These are phyloP conservation scores for Buxus sempervirens DNA, from an alignment of 164 flowering plant genomes.

Conservation along the genomic window DNA sequence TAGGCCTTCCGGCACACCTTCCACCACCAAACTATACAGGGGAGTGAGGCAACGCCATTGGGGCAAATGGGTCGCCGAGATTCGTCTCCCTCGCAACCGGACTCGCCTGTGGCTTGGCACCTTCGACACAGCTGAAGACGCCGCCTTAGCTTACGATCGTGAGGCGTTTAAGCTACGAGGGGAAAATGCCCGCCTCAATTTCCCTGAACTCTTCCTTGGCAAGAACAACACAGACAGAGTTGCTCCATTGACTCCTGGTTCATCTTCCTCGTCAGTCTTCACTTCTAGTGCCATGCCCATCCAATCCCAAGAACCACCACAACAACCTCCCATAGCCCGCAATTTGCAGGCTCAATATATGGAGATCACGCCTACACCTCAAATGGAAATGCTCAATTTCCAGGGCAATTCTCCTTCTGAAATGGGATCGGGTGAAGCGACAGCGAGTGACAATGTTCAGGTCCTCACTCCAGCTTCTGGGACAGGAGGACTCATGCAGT, in stretches of 20 bases:
- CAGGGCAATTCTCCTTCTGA: conserved; percentile 23
- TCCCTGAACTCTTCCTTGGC: conserved; percentile 71
- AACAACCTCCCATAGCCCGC: conserved; percentile 15
- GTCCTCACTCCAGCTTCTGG: conserved; percentile 7
- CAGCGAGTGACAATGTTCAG: conserved; percentile 21
- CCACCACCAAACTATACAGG: conserved; percentile 77
- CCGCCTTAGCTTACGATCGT: conserved; percentile 88
- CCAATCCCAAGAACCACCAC: conserved; percentile 8
- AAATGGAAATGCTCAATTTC: not conserved
- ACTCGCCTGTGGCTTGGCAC: conserved; percentile 99
- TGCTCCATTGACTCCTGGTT: conserved; percentile 20
- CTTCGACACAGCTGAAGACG: conserved; percentile 93
- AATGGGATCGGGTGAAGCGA: conserved; percentile 31
- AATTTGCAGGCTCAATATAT: conserved; percentile 6
- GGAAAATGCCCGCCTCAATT: conserved; percentile 83
- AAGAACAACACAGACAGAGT: conserved; percentile 23
- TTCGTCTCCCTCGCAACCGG: conserved; percentile 83
- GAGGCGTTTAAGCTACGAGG: conserved; percentile 88
- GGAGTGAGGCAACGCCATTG: conserved; percentile 97
- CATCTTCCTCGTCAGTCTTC: conserved; percentile 24
- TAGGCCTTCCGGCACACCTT: conserved; percentile 35
- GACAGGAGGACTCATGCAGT: conserved; percentile 16
- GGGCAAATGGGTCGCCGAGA: conserved; percentile 99
- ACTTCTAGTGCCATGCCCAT: conserved; percentile 8
- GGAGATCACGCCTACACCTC: not conserved